Percentiles rank a stretch among this genome's conserved stretches.
phyloP scores from a whole-genome alignment of 352 stramenopile genomes.

The Elongisporangium undulatum region DNA sequence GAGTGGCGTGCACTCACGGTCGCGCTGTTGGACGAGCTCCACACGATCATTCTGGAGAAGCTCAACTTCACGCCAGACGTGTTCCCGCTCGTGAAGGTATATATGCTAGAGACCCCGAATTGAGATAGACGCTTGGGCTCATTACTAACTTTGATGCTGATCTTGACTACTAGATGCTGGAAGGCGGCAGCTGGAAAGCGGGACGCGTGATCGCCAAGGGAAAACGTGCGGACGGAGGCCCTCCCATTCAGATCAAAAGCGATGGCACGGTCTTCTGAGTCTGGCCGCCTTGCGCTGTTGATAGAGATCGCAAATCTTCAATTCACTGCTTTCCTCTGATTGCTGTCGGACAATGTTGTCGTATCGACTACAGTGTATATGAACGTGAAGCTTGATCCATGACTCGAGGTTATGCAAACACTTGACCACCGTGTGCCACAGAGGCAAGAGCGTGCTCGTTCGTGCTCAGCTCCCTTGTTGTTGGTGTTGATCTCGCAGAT shows the following conservation, averaged over 20 bases:
- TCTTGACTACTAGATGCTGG: constrained; percentile 48
- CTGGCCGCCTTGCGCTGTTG: background rate
- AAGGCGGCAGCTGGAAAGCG: constrained; percentile 85
- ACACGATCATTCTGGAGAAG: constrained; percentile 55
- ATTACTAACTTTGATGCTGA: constrained; percentile 1
- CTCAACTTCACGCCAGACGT: constrained; percentile 62
- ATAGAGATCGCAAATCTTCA: no score
- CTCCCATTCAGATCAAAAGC: constrained; percentile 84
- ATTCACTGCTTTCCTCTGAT: no score
- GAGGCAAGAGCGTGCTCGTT: no score
- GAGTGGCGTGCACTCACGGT: constrained; percentile 85
- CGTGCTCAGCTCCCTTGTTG: no score
- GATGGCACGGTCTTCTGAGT: constrained; percentile 84
- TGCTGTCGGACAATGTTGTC: no score
- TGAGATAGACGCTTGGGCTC: background rate
- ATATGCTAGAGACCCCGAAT: constrained; percentile 14
- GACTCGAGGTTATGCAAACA: no score
- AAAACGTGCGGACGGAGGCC: constrained; percentile 59
- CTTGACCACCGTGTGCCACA: no score
- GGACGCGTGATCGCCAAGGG: constrained; percentile 77
- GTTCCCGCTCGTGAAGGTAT: constrained; percentile 84
- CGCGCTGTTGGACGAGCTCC: constrained; percentile 72
- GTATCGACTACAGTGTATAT: no score
- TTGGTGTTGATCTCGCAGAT: no score
- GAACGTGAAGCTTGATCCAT: no score